phyloP scores from a whole-genome alignment of 1,284 basidiomycete genomes.

The Trametes versicolor region DNA sequence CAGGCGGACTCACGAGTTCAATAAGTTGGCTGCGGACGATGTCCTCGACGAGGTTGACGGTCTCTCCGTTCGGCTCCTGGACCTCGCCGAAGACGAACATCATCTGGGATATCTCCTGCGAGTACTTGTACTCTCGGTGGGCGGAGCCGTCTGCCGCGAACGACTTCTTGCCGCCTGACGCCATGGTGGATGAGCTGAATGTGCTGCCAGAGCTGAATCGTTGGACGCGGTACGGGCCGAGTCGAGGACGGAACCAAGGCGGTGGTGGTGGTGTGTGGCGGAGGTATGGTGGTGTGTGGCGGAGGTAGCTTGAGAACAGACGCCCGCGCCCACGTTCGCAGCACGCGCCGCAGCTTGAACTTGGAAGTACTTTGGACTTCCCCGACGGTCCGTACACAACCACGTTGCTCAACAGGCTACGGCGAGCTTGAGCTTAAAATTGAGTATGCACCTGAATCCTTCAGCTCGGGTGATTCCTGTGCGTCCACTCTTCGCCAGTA shows the following conservation, averaged over 20 bases:
- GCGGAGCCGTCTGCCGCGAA: conserved; percentile 29
- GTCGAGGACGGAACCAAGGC: neutral
- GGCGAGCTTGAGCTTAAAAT: too few relatives aligned
- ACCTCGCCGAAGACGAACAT: conserved; percentile 99
- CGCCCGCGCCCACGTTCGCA: too few relatives aligned
- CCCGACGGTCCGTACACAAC: too few relatives aligned
- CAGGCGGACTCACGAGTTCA: conserved; percentile 75
- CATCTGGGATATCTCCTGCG: conserved; percentile 88
- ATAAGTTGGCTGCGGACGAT: conserved; percentile 94
- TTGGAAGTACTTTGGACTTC: too few relatives aligned
- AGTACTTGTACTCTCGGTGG: conserved; percentile 72
- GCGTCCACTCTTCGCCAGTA: too few relatives aligned
- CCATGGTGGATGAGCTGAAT: conserved; percentile 16
- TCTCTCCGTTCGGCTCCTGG: conserved; percentile 88
- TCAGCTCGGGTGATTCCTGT: too few relatives aligned
- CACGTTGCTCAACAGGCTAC: too few relatives aligned
- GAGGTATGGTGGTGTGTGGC: too few relatives aligned
- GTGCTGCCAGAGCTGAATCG: neutral
- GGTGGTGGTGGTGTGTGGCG: too few relatives aligned
- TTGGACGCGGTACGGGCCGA: neutral
- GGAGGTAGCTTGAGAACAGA: too few relatives aligned
- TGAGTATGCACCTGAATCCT: too few relatives aligned
- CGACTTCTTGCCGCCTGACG: conserved; percentile 35
- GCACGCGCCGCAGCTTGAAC: too few relatives aligned
- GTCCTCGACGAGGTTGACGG: conserved; percentile 94